Evolutionary conservation across 192 early-diverging fungal genomes (phyloP).

Genomic region (Pilaira anomala): DNA sequence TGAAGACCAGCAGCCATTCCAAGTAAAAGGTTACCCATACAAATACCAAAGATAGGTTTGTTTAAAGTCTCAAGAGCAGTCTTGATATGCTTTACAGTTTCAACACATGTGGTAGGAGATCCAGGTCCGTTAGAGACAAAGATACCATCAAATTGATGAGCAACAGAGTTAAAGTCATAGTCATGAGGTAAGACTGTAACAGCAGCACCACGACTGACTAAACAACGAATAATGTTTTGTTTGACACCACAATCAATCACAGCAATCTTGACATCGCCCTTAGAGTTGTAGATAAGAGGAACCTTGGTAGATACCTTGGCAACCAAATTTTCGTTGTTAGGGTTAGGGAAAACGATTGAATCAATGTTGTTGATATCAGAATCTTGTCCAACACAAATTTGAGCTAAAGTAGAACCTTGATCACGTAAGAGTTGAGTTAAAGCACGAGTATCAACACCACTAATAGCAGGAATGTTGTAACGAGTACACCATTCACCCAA

Average conservation of each 20-base stretch:
- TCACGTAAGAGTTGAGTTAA: constrained; percentile 80
- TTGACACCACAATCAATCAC: constrained; percentile 91
- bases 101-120: constrained; percentile 63
- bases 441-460: constrained; percentile 90
- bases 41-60: constrained; percentile 94
- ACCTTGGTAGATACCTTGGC: constrained; percentile 75
- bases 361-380: constrained; percentile 25
- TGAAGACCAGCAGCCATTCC: constrained; percentile 87
- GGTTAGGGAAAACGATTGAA: constrained; percentile 59
- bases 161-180: constrained; percentile 61
- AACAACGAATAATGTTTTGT: constrained; percentile 87
- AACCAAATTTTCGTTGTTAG: constrained; percentile 74
- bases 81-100: constrained; percentile 70
- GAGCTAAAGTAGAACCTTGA: constrained; percentile 81
- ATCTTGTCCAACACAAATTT: constrained; percentile 67
- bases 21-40: constrained; percentile 93
- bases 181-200: constrained; percentile 91
- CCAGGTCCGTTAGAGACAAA: constrained; percentile 95
- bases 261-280: constrained; percentile 78
- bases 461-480: constrained; percentile 80
- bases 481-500: constrained; percentile 86
- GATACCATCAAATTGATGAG: constrained; percentile 76
- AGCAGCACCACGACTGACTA: constrained; percentile 73
- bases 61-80: constrained; percentile 57
- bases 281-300: constrained; percentile 68